phyloP scores from a whole-genome alignment of 2,329 filamentous ascomycete species.

The Ophiosphaerella narmari region DNA sequence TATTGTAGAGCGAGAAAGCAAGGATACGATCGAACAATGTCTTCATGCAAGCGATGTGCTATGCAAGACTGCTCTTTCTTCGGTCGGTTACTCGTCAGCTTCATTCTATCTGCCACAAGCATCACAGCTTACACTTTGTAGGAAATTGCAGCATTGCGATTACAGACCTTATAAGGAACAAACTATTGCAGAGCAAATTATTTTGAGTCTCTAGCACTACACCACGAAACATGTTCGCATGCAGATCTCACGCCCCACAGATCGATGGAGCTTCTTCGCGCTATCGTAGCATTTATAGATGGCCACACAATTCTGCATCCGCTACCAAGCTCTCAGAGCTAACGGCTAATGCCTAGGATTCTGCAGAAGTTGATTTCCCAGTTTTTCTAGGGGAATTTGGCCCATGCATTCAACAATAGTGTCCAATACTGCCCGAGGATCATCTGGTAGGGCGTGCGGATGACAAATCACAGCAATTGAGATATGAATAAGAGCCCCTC shows the following conservation, averaged over 20 bases:
- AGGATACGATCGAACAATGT: conserved; percentile 13
- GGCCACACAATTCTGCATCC: neutral
- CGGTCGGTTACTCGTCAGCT: neutral
- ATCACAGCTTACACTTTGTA: conserved; percentile 1
- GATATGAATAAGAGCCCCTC: too few relatives aligned
- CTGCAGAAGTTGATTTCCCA: conserved; percentile 5
- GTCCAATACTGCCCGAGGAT: conserved; percentile 14
- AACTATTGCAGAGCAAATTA: neutral
- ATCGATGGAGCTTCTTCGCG: conserved; percentile 7
- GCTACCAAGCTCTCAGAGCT: conserved; percentile 6
- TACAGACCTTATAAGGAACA: conserved; percentile 9
- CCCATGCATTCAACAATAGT: conserved; percentile 20
- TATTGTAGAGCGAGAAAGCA: conserved; percentile 20
- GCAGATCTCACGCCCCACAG: conserved; percentile 11
- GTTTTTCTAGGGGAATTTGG: conserved; percentile 11
- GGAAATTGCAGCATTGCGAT: conserved; percentile 12
- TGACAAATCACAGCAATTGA: conserved; percentile 2
- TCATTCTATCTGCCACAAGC: too few relatives aligned
- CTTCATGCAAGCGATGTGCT: conserved; percentile 12
- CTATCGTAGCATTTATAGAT: conserved; percentile 3
- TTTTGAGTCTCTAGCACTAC: conserved; percentile 2
- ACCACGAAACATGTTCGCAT: conserved; percentile 7
- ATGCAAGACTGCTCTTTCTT: conserved; percentile 4
- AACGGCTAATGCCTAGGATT: conserved; percentile 6
- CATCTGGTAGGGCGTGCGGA: conserved; percentile 1